Conservation (phyloP, 805 yeast genomes). For the Ogataea siamensis region DNA sequence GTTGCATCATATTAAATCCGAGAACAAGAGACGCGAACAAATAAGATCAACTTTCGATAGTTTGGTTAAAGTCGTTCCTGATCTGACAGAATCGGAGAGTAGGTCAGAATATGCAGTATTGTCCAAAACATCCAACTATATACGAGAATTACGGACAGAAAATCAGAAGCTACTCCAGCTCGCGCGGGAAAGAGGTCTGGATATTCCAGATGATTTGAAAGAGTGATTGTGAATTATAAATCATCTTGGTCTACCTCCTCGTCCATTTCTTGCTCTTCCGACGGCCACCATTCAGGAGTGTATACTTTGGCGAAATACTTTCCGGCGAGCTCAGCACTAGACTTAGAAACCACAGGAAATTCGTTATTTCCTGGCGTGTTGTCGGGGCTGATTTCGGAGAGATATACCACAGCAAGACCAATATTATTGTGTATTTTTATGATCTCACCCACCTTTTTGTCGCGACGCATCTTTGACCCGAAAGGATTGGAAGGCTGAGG, state of each 20-base stretch:
- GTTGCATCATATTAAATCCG: slow-evolving; percentile 46
- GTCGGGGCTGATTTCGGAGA: slow-evolving; percentile 32
- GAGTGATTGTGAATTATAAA: slow-evolving; percentile 2
- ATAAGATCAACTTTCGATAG: slow-evolving; percentile 80
- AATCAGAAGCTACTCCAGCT: slow-evolving; percentile 43
- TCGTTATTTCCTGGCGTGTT: slow-evolving; percentile 24
- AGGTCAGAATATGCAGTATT: slow-evolving; percentile 79
- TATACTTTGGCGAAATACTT: slow-evolving; percentile 49
- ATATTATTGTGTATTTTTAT: slow-evolving; percentile 53
- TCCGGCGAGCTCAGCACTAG: slow-evolving; percentile 15
- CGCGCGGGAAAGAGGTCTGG: slow-evolving; percentile 38
- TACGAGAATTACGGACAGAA: slow-evolving; percentile 49
- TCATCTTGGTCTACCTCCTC: slow-evolving; percentile 16
- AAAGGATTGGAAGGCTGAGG: slow-evolving; percentile 15
- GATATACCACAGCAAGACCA: slow-evolving; percentile 62
- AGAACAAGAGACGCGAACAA: slow-evolving; percentile 82
- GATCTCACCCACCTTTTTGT: slow-evolving; percentile 58
- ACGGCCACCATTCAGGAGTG: slow-evolving; percentile 79
- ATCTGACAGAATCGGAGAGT: slow-evolving; percentile 62
- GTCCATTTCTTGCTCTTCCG: slow-evolving; percentile 25
- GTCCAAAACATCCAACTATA: slow-evolving; percentile 52
- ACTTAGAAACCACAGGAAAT: slow-evolving; percentile 20
- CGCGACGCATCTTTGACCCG: slow-evolving; percentile 30
- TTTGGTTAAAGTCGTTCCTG: slow-evolving; percentile 74
- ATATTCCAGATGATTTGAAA: slow-evolving; percentile 38